These are phyloP conservation scores for Taphrina wiesneri DNA, from an alignment of 1,139 yeast species.

Conservation along the genomic window DNA sequence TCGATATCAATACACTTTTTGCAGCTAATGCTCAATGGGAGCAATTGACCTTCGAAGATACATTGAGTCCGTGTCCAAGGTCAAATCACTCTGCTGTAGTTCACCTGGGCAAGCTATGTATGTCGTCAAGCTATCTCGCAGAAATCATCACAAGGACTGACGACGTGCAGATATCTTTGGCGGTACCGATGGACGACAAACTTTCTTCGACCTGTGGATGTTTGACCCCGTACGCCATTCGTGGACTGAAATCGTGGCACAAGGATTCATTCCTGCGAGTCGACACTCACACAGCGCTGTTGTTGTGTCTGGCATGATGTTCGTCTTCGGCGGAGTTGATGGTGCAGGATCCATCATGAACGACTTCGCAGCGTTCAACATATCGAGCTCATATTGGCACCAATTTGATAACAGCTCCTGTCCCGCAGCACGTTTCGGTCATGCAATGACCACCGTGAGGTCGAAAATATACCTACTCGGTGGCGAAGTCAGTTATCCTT, in stretches of 20 bases:
- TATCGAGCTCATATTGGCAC: slow-evolving; percentile 21
- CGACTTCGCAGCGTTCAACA: slow-evolving; percentile 6
- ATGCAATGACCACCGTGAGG: not conserved
- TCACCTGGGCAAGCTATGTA: slow-evolving; percentile 2
- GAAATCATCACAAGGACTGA: not conserved
- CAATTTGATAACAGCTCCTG: not conserved
- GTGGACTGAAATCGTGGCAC: not conserved
- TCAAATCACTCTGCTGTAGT: slow-evolving; percentile 10
- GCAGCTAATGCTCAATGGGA: slow-evolving; percentile 7
- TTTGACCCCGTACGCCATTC: slow-evolving; percentile 7
- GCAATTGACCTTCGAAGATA: not conserved
- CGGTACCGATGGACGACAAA: not conserved
- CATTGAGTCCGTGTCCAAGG: not conserved
- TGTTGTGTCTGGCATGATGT: slow-evolving; percentile 17
- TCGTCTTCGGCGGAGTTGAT: slow-evolving; percentile 10
- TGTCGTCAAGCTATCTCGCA: not conserved
- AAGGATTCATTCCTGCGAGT: slow-evolving; percentile 1
- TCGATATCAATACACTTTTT: slow-evolving; percentile 20
- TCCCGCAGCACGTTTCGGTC: slow-evolving; percentile 13
- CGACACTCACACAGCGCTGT: slow-evolving; percentile 19
- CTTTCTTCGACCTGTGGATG: slow-evolving; percentile 7
- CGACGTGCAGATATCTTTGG: slow-evolving; percentile 2
- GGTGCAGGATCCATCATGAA: not conserved
- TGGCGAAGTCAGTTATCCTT: slow-evolving; percentile 16
- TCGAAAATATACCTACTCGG: slow-evolving; percentile 7